Conservation (phyloP, 169 alveolate species). For the Perkinsus marinus region DNA sequence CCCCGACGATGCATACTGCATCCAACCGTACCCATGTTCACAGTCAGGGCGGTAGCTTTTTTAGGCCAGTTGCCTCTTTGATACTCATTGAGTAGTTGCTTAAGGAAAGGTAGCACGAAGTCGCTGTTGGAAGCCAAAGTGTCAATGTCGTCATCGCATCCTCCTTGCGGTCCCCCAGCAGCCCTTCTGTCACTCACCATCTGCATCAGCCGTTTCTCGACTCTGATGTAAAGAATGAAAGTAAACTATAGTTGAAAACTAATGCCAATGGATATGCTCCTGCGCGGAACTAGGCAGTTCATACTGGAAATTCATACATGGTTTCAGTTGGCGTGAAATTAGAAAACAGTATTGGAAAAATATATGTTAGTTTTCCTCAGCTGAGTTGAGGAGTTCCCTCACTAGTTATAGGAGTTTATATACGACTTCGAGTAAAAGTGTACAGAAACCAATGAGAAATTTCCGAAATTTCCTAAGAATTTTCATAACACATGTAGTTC, state of each 20-base stretch:
- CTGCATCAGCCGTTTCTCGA: background rate
- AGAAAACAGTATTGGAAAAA: too few species aligned
- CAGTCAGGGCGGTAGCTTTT: background rate
- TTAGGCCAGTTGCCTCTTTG: background rate
- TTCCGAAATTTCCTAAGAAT: too few species aligned
- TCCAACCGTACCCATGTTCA: background rate
- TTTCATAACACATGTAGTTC: background rate
- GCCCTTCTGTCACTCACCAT: background rate
- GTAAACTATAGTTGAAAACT: background rate
- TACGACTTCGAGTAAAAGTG: too few species aligned
- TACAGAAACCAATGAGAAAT: too few species aligned
- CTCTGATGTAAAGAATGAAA: background rate
- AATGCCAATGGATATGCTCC: background rate
- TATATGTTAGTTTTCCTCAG: too few species aligned
- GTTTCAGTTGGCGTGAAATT: too few species aligned
- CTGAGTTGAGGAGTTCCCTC: too few species aligned
- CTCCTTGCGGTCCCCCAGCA: background rate
- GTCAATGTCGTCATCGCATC: background rate
- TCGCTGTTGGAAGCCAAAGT: background rate
- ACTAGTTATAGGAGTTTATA: too few species aligned
- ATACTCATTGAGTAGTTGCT: background rate
- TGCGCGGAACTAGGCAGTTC: background rate
- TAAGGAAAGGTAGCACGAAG: background rate
- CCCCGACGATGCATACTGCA: background rate
- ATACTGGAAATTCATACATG: too few species aligned